Percentiles rank a stretch among this genome's conserved stretches.
Evolutionary conservation across 495 filamentous ascomycete genomes (phyloP).

Genomic region (Cairneyella variabilis): DNA sequence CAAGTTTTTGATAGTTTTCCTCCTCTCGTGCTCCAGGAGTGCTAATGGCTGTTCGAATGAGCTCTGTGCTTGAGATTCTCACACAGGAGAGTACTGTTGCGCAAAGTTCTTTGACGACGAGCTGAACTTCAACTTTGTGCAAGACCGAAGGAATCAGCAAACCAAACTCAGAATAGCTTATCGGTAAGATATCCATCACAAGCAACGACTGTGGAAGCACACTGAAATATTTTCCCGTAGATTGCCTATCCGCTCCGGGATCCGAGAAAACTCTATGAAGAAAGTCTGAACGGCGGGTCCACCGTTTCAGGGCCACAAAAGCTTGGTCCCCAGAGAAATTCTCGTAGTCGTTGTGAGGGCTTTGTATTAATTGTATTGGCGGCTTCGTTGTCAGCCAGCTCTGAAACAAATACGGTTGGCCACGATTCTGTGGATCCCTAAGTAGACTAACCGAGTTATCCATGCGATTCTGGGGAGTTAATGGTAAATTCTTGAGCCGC

Average conservation of each 20-base stretch:
- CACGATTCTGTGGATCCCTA: slow-evolving; percentile 2
- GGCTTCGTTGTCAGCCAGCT: slow-evolving; percentile 27
- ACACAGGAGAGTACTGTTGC: slow-evolving; percentile 53
- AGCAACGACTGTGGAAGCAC: slow-evolving; percentile 9
- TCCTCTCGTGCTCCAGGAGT: slow-evolving; percentile 54
- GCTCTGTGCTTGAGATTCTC: slow-evolving; percentile 44
- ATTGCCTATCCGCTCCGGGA: neutral
- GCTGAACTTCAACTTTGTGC: slow-evolving; percentile 57
- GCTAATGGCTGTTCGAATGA: slow-evolving; percentile 67
- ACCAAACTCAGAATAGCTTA: slow-evolving; percentile 48
- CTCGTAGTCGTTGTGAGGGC: slow-evolving; percentile 19
- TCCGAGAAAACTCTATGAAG: slow-evolving; percentile 35
- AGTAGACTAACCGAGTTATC: neutral
- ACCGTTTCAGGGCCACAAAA: slow-evolving; percentile 43
- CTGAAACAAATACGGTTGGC: slow-evolving; percentile 5
- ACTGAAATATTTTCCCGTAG: slow-evolving; percentile 5
- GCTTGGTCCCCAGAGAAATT: slow-evolving; percentile 34
- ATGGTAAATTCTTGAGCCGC: neutral
- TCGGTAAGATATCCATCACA: slow-evolving; percentile 8
- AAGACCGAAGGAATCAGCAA: slow-evolving; percentile 71
- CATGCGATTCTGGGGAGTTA: neutral
- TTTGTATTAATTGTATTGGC: slow-evolving; percentile 18
- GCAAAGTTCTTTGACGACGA: slow-evolving; percentile 61
- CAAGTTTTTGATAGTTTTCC: slow-evolving; percentile 76
- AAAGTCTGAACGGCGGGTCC: slow-evolving; percentile 57